Base-by-base conservation (phyloP, 805 yeast genomes). In the Candida argentea region DNA sequence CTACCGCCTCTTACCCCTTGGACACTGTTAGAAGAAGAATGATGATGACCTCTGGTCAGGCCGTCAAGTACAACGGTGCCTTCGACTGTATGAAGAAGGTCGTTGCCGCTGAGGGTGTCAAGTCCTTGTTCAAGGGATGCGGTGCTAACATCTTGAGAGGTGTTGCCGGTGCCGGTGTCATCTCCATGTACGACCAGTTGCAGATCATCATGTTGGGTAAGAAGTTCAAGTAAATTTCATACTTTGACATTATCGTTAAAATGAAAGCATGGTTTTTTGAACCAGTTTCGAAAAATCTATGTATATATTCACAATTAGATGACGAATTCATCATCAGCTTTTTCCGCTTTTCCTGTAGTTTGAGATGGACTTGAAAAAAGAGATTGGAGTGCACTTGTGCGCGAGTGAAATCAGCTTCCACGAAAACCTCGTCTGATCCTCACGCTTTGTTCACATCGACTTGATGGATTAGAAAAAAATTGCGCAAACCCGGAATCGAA, bases 11-110 rank as follows among this genome's bases (percentile, higher is more conserved):
- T 61, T 86, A 86, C 81, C 96, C 96, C 76, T 82, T 87, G 68
- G 96, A 86, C 71, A 86, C 96, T 59, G 86, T 86, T 61, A 87
- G 96, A 81, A 85, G 96, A 83, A 85, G 96, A 82, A 86, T 86
- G 96, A 86, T 86, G 96, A 86, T 86, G 96, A 86, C 96, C 52
- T 87, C 96, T 50, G 96, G 96, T 68, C 94, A 85, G 73, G 94
- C 94, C 57, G 94, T 86, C 55, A 86, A 87, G 73, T 86, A 86
- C 74, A 69, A 76, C 59, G 91, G 94, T 72, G 94, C 95, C 50
- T 73, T 83, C 63, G 95, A 87, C 66, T 84, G 91, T 67, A 78
- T 82, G 83, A 69, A 61, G 52, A 68, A 85, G 72, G 84, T 86
- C 61, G 89, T 87, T 51, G 94, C 94, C 49, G 85, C 91, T 61